Evolutionary conservation across 495 filamentous ascomycete genomes (phyloP).

Genomic region (Aeminium ludgeri): DNA sequence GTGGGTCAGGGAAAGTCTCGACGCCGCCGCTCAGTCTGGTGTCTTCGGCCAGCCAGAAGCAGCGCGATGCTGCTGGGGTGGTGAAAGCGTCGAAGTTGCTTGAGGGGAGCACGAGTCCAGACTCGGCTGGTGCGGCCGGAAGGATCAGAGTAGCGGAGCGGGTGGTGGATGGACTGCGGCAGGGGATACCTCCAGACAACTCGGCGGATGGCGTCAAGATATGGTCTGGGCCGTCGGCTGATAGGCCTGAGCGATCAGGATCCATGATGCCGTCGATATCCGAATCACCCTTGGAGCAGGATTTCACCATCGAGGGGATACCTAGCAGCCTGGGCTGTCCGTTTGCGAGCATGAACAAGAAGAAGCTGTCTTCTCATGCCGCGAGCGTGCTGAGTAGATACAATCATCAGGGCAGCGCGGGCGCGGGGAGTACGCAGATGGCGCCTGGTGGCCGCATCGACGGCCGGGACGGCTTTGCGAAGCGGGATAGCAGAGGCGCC

Average conservation of each 20-base stretch:
- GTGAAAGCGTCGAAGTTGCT: constrained; percentile 11
- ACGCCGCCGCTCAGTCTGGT: constrained; percentile 13
- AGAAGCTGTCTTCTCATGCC: constrained; percentile 14
- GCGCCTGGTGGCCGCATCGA: constrained; percentile 10
- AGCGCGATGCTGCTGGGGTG: constrained; percentile 11
- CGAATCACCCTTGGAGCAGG: constrained; percentile 39
- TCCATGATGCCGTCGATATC: constrained; percentile 30
- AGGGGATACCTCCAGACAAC: neutral
- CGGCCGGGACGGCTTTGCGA: constrained; percentile 7
- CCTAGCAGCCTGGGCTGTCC: constrained; percentile 46
- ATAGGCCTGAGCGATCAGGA: constrained; percentile 22
- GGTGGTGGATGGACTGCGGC: neutral
- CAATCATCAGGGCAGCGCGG: constrained; percentile 20
- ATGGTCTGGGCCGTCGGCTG: constrained; percentile 28
- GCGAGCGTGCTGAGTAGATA: constrained; percentile 15
- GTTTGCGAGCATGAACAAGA: constrained; percentile 28
- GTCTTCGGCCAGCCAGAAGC: constrained; percentile 10
- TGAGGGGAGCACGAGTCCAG: constrained; percentile 4
- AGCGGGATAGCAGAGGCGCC: constrained; percentile 6
- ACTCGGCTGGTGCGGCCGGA: neutral
- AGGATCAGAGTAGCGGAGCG: neutral
- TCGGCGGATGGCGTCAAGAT: constrained; percentile 20
- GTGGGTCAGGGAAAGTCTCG: neutral
- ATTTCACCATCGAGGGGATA: constrained; percentile 47
- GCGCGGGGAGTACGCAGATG: constrained; percentile 21